Evolutionary conservation across 2,329 filamentous ascomycete genomes (phyloP).

Genomic region (Zelopaecilomyces penicillatus): DNA sequence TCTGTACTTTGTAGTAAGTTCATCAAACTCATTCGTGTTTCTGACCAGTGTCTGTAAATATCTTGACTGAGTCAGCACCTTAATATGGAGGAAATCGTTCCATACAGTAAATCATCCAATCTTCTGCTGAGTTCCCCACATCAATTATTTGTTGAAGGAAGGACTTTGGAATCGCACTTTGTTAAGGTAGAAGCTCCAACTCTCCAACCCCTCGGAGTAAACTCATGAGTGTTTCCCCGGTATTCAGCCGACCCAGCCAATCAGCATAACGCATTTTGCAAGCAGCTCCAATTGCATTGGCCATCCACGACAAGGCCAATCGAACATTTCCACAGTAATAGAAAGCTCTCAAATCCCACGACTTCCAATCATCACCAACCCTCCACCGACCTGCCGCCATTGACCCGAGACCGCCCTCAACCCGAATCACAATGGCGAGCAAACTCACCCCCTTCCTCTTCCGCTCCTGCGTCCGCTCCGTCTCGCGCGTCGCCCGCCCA

Average conservation of each 20-base stretch:
- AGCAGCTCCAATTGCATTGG: conserved; percentile 35
- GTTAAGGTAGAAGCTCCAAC: too few relatives aligned
- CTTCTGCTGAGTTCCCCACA: too few relatives aligned
- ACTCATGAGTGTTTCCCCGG: conserved; percentile 7
- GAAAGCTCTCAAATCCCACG: conserved; percentile 18
- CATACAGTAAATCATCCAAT: too few relatives aligned
- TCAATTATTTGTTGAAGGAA: too few relatives aligned
- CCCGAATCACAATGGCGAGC: conserved; percentile 59
- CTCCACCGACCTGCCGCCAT: conserved; percentile 13
- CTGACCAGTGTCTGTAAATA: too few relatives aligned
- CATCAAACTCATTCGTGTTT: too few relatives aligned
- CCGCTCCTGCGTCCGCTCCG: conserved; percentile 58
- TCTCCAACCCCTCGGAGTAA: not conserved
- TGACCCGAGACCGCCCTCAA: conserved; percentile 9
- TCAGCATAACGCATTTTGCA: conserved; percentile 16
- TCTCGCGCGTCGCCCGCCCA: conserved; percentile 52
- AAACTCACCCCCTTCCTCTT: conserved; percentile 68
- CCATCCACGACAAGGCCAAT: conserved; percentile 16
- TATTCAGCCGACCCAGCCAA: conserved; percentile 13
- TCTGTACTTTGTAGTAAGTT: too few relatives aligned
- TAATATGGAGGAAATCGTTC: too few relatives aligned
- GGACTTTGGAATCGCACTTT: too few relatives aligned
- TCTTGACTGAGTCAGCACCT: too few relatives aligned
- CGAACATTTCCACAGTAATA: conserved; percentile 21
- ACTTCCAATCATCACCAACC: conserved; percentile 13